Evolutionary conservation across 1,139 yeast genomes (phyloP), one percentile per base, ranked within the genome.

Genomic region (Geotrichum cucujoidarum): DNA sequence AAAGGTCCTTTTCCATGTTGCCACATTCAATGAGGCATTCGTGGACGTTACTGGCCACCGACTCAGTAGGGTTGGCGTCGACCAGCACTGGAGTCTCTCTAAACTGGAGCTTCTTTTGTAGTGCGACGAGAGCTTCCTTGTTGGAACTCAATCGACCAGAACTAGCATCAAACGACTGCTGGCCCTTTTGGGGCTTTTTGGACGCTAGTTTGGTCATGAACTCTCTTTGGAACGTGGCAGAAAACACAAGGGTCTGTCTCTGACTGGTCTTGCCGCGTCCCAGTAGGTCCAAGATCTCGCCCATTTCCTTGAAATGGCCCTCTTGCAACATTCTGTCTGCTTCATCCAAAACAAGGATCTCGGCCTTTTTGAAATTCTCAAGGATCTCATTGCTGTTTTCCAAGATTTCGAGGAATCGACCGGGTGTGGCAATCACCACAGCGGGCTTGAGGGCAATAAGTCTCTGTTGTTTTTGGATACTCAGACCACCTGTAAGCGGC

Each of bases 311-410:
- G 62, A 92, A 92, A 68, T 90, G 97, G 1, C 98, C 97, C 60
- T 90, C 95, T 67, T 92, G 97, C 48, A 94, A 74, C 55, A 92
- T 72, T 64, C 98, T 74, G 69, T 92, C 99, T n/a, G 98, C 99
- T 66, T 94, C 99, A 71, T 94, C 99, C 37, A 90, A 73, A 0
- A 90, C 95, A 8, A 92, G 63, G 4, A 81, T 74, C 50, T 86
- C 88, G 10, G 87, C 74, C 22, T 77, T 70, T 14, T 84, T 76
- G 55, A 89, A 71, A 59, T 81, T 72, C 22, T 71, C 68, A 7
- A 81, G 73, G 33, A 62, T 47, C 1, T 73, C 76, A 27, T 72
- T 71, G 51, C 80, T 78, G 54, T 80, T 80, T 63, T 84, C 86
- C 36, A 92, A 60, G 31, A 92, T 66, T 62, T 94, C 98, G 49